Evolutionary conservation across 1,139 yeast genomes (phyloP).

Genomic region (Lodderomyces theae): DNA sequence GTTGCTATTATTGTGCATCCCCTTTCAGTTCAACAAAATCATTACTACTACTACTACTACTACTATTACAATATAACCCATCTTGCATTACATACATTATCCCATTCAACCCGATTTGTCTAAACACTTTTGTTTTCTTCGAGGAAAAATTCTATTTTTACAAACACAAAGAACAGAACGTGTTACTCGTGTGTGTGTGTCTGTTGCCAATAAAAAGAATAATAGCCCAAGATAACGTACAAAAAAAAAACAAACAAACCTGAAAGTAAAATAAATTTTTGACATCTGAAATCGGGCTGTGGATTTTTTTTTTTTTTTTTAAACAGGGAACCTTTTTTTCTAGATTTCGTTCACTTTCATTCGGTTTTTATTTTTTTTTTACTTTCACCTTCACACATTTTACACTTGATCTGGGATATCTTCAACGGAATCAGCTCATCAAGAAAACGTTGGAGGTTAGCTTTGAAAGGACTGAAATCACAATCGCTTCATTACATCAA

Average conservation of each 20-base stretch:
- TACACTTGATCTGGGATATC: too few species aligned
- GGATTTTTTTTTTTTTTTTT: neutral
- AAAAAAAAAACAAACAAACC: neutral
- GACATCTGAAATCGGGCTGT: slow-evolving; percentile 3
- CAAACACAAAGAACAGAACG: neutral
- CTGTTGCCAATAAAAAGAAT: neutral
- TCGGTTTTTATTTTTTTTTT: neutral
- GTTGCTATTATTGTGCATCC: neutral
- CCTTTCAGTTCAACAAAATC: neutral
- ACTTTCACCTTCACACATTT: too few species aligned
- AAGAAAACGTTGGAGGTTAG: neutral
- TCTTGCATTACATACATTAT: neutral
- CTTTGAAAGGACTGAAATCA: neutral
- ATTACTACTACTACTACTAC: neutral
- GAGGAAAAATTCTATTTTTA: neutral
- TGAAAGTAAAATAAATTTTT: neutral
- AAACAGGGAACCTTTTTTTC: too few species aligned
- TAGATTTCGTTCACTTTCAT: too few species aligned
- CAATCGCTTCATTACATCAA: neutral
- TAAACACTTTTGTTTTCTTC: neutral
- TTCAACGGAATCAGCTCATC: neutral
- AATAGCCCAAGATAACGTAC: too few species aligned
- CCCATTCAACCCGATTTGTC: neutral
- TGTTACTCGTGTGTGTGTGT: neutral
- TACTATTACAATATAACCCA: neutral